Evolutionary conservation across 1,139 yeast species (phyloP), one percentile per base, ranked within the genome.

Genomic region (Suhomyces coccinellae): DNA sequence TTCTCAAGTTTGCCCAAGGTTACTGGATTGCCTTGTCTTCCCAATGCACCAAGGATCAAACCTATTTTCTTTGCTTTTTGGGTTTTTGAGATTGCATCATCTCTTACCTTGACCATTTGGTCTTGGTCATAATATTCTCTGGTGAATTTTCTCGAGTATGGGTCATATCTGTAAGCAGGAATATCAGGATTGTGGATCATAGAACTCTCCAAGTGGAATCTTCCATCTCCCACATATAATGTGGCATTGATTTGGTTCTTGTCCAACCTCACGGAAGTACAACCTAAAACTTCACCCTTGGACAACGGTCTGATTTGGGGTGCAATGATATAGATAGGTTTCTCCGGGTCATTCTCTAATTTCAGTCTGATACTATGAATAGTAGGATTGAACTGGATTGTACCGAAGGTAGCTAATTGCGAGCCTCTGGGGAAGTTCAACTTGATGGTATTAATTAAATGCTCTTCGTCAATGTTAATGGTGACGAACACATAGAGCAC

Each of bases 131-230:
- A 93, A 53, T 81, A 79, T 61, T 93, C 99, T 40, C 85, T 69
- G 0, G 99, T 91, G 66, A 93, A 90, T 60, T 87, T 90, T 51
- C 96, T 75, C 14, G 90, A 85, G 62, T 93, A 93, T 9, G 99
- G 99, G 62, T 93, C 99, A 62, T 93, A 93, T 56, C 96, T 79
- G 65, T 73, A 93, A 0, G 99, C 98, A 0, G 95, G 95, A 12
- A 91, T 79, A 12, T 81, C 82, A 0, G 99, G 99, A 62, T 93
- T 93, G 63, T 91, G 98, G 49, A 93, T 93, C 99, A 93, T 91
- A 6, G 97, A 90, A 45, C 95, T 83, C 63, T 93, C 99, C 39
- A 93, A 71, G 65, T 93, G 99, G 67, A 93, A 93, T 45, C 99
- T 71, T 10, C 99, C 99, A 64, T 93, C 99, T 29, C 99, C 99